Evolutionary conservation across 2,329 filamentous ascomycete genomes (phyloP), one percentile per base, ranked within the genome.

Genomic region (Fonsecaea multimorphosa): DNA sequence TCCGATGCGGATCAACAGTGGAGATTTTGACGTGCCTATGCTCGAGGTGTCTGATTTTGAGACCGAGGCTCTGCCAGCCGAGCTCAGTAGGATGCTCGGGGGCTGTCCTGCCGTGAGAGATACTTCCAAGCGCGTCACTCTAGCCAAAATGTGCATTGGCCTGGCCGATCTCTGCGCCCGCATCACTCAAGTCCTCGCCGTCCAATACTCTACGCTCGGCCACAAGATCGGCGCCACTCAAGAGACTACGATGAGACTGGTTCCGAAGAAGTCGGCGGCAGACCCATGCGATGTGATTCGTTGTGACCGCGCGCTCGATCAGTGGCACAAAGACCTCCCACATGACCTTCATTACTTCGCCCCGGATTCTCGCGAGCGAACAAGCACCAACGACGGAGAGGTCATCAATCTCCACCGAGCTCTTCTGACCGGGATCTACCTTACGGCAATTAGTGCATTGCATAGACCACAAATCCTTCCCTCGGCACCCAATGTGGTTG

Each of bases 21-120:
- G 95, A 73, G 93, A 97, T 76, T 97, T 92, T 75, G 92, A 97
- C 74, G 93, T 97, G 32, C 92, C 93, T 0, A 95, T 97, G 91
- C 83, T 97, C 58, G 88, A 87, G 14, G 82, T 95, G 71, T 84
- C 87, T 70, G 94, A 98, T 75, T 97, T 98, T 74, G 92, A 97
- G 73, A 88, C 92, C 70, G 83, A 86, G 53, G 76, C 85, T 0
- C 84, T 94, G 12, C 83, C 91, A 1, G 86, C 90, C 11, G 85
- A 87, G 56, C 87, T 92, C 67, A 84, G 86, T 14, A 85, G 89
- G 68, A 86, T 96, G 64, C 85, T 91, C 0, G 78, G 85, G 16
- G 87, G 90, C 65, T 96, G 92, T 77, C 85, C 86, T 16, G 74
- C 93, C 49, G 82, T 92, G 44, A 86, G 89, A 67, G 90, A 95